Base-by-base conservation (phyloP, 345 rosid species). In the Ceriops decandra region DNA sequence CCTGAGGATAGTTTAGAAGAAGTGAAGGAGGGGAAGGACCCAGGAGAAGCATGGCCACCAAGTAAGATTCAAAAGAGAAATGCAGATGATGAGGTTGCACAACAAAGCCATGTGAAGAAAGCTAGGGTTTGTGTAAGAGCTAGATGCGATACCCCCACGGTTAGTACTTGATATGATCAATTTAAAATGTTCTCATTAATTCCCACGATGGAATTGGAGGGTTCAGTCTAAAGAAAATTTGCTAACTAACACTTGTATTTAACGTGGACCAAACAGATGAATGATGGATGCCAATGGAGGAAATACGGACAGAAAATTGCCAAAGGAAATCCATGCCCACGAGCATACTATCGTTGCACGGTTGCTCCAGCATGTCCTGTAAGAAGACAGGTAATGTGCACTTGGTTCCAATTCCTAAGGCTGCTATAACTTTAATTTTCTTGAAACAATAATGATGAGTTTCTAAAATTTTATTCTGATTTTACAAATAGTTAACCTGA, bases 201-300 rank as follows among this genome's bases (percentile, higher is more conserved):
- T 26, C 42, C 19, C 2, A n/a, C 19, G 16, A 13, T 3, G 49
- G 49, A n/a, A 24, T 56, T 10, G 16, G 59, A 56, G 7, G 31
- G 6, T 15, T 56, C 8, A 56, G 59, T 56, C 49, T 42, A 42
- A 42, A 15, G 49, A 42, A 42, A 13, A 42, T 42, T 42, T 42
- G 16, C 13, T 11, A 3, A 42, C 8, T 42, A 13, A 42, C 49
- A 42, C 17, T 42, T 38, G 27, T 35, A n/a, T 54, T 57, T 36
- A 47, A 10, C 46, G 4, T 26, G 21, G 46, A 38, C 33, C 13
- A 26, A 62, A 33, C 76, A 92, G 98, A 88, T 92, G 93, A 88
- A 85, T 36, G 98, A 92, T 82, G 98, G 98, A 42, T 90, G 98
- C 66, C 98, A 92, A 71, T 92, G 98, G 98, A 87, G 96, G 76